Conservation (phyloP, 257 asterid species). For the Solanum acaule region DNA sequence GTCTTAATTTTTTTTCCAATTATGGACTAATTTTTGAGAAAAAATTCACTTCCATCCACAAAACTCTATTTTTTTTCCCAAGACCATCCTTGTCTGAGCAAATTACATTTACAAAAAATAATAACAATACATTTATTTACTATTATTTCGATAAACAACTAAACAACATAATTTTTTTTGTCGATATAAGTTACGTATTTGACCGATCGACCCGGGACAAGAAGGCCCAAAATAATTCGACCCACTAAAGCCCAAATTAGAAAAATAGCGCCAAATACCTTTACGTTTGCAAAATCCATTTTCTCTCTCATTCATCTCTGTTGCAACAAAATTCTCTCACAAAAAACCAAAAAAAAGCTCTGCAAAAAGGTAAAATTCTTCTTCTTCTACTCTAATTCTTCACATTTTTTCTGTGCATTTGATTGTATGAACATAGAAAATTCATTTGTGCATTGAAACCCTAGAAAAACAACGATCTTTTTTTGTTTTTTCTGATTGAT, state of each 20-base stretch:
- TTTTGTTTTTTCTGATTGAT: background rate
- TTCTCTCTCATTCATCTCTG: background rate
- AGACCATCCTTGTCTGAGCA: background rate
- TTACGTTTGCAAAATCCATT: background rate
- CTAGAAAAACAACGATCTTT: background rate
- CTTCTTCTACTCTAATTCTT: background rate
- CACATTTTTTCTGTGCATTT: background rate
- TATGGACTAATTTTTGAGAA: background rate
- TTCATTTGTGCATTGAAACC: background rate
- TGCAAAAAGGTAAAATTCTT: background rate
- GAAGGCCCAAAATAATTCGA: background rate
- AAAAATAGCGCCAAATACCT: background rate
- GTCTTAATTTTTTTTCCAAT: background rate
- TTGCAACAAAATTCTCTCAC: background rate
- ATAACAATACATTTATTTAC: background rate
- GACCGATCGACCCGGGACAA: rapidly evolving
- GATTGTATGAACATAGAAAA: background rate
- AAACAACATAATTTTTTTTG: background rate
- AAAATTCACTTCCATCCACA: background rate
- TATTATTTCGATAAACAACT: background rate
- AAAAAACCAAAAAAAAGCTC: background rate
- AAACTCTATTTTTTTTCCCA: background rate
- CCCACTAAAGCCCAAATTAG: background rate
- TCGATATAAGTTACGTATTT: background rate
- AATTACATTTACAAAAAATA: background rate